These are phyloP conservation scores for Nakaseomyces kungkrabaensis DNA, from an alignment of 1,139 yeast genomes.

Conservation along the genomic window DNA sequence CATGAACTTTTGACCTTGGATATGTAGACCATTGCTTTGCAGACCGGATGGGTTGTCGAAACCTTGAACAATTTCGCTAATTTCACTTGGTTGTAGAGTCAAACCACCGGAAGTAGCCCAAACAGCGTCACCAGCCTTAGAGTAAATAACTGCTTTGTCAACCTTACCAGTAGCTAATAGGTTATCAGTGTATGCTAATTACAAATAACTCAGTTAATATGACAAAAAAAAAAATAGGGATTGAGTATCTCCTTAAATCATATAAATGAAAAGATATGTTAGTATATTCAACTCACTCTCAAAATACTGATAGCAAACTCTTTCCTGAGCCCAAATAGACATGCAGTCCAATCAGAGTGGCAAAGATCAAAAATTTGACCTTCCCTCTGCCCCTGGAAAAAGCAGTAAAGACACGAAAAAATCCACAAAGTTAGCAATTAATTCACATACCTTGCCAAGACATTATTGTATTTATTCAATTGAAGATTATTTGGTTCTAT, in stretches of 20 bases:
- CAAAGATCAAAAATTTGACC: no score
- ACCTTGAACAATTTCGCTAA: constrained; percentile 64
- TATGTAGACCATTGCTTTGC: constrained; percentile 78
- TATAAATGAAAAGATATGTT: not conserved
- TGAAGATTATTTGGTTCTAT: not conserved
- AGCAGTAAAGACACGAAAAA: not conserved
- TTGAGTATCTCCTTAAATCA: no score
- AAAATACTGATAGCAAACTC: not conserved
- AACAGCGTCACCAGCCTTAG: constrained; percentile 86
- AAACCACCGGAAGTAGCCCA: constrained; percentile 85
- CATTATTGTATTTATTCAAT: constrained; percentile 17
- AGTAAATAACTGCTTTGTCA: constrained; percentile 87
- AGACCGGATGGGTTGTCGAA: constrained; percentile 69
- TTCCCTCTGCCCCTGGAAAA: not conserved
- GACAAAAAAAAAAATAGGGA: not conserved
- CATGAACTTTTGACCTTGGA: constrained; percentile 80
- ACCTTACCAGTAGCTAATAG: constrained; percentile 75
- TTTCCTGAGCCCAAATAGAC: not conserved
- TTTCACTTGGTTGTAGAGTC: constrained; percentile 60
- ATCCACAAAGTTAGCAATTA: not conserved
- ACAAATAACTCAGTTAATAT: not conserved
- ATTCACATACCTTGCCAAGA: constrained; percentile 36
- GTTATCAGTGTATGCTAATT: constrained; percentile 80
- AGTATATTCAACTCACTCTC: no score
- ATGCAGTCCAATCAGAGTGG: no score